Base-by-base conservation (phyloP, 139 green algal species). In the Limnomonas spitsbergensis region DNA sequence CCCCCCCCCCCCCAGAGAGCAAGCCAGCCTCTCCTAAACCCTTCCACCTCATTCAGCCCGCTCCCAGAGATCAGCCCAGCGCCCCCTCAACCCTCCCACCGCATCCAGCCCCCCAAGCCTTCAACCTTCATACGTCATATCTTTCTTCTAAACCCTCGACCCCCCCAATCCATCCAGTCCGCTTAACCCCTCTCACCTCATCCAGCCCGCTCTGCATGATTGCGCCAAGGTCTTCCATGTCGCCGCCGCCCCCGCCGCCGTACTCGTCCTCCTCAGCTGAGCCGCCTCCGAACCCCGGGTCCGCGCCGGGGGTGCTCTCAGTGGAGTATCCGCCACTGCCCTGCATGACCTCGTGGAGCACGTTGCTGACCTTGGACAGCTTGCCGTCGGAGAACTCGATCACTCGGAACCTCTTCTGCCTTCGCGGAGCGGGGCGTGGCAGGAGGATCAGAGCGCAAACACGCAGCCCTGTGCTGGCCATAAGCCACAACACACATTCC, bases 161-260 rank as follows among this genome's bases (percentile, higher is more conserved):
- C n/a, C n/a, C n/a, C n/a, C n/a, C n/a, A n/a, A n/a, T n/a, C n/a
- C n/a, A n/a, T n/a, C n/a, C n/a, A n/a, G 47, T 61, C 47, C 9
- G 9, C 69, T 2, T 37, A 9, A 35, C 24, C 52, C 1, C 56
- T 26, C 75, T 1, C 40, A 80, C 75, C 75, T 81, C 77, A 32
- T 81, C 77, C 66, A 81, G 32, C 2, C 77, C 77, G 2, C 42
- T 36, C 32, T 6, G 37, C 35, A 81, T 54, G 68, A 81, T 81
- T 39, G 69, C 67, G 31, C 29, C 40, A 32, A 81, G 66, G 67
- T 81, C 76, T 4, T 75, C 66, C 31, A 69, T 40, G 38, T 76
- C 77, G 35, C 35, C 69, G n/a, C 69, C 38, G 6, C 70, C 77
- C 3, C 35, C 69, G n/a, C 69, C 38, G 6, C 70, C 66, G 9